Evolutionary conservation across 768 basidiomycete genomes (phyloP).

Genomic region (Pulveroboletus sp.): DNA sequence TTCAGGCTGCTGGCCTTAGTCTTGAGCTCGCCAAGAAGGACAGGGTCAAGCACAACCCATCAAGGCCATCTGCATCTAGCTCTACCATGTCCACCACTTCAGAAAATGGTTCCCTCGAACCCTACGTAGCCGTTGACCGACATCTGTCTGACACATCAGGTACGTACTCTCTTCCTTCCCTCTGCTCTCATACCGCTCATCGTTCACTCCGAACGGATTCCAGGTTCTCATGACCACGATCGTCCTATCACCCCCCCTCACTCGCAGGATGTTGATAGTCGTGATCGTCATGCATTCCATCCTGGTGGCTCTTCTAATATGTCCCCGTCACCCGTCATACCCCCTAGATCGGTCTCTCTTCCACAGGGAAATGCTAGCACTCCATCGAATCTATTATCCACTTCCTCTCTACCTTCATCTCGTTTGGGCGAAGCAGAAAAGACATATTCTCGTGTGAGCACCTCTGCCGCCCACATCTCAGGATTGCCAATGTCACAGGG

Average conservation of each 20-base stretch:
- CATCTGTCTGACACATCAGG: slow-evolving; percentile 33
- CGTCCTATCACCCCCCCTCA: slow-evolving; percentile 19
- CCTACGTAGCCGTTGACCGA: slow-evolving; percentile 18
- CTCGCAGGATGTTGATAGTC: slow-evolving; percentile 7
- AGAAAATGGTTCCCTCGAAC: slow-evolving; percentile 23
- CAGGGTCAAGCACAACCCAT: slow-evolving; percentile 17
- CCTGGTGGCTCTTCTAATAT: not conserved
- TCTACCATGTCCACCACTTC: slow-evolving; percentile 15
- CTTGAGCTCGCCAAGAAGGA: slow-evolving; percentile 38
- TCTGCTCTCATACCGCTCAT: not conserved
- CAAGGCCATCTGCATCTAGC: slow-evolving; percentile 23
- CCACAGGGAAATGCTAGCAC: slow-evolving; percentile 7
- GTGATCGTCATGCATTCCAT: slow-evolving; percentile 8
- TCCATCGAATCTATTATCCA: slow-evolving; percentile 4
- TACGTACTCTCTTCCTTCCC: slow-evolving; percentile 12
- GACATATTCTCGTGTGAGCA: not conserved
- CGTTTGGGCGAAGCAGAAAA: slow-evolving; percentile 13
- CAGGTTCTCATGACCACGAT: slow-evolving; percentile 18
- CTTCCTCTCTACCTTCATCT: slow-evolving; percentile 17
- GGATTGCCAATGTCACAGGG: slow-evolving; percentile 1
- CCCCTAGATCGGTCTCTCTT: slow-evolving; percentile 22
- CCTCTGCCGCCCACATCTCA: slow-evolving; percentile 3
- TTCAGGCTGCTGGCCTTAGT: slow-evolving; percentile 29
- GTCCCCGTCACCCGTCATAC: slow-evolving; percentile 11
- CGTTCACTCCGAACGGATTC: not conserved